These are phyloP conservation scores for Brachypodium distachyon DNA, from an alignment of 202 grass and related monocot species.

Conservation along the genomic window DNA sequence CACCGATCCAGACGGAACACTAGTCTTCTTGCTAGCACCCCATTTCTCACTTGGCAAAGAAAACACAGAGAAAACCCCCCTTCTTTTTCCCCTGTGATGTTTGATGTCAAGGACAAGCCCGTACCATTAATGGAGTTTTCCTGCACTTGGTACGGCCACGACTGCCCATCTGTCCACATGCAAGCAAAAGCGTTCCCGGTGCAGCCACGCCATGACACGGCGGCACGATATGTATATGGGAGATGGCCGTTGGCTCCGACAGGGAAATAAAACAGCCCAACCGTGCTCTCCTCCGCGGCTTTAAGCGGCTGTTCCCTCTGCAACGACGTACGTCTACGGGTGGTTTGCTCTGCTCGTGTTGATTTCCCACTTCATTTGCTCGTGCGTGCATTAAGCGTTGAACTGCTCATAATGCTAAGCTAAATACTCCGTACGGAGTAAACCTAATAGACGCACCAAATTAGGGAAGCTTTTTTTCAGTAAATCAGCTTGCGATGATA, in stretches of 20 bases:
- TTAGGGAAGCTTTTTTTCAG: neutral
- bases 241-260: slow-evolving; percentile 5
- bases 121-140: slow-evolving; percentile 21
- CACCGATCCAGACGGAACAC: neutral
- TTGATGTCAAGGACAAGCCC: neutral
- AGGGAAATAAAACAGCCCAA: slow-evolving; percentile 11
- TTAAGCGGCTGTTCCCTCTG: slow-evolving; percentile 1
- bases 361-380: too few species aligned
- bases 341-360: neutral
- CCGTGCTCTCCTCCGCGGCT: neutral
- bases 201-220: neutral
- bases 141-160: neutral
- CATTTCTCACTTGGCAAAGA: neutral
- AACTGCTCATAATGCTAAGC: neutral
- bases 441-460: neutral
- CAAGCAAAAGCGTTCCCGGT: neutral
- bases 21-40: neutral
- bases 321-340: neutral
- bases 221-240: neutral
- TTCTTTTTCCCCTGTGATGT: neutral
- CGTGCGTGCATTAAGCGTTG: neutral
- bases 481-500: neutral
- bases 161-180: neutral
- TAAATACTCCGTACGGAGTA: too few species aligned
- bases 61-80: neutral